These are phyloP conservation scores for Mikania micrantha DNA, from an alignment of 129 eudicot genomes.

Conservation along the genomic window DNA sequence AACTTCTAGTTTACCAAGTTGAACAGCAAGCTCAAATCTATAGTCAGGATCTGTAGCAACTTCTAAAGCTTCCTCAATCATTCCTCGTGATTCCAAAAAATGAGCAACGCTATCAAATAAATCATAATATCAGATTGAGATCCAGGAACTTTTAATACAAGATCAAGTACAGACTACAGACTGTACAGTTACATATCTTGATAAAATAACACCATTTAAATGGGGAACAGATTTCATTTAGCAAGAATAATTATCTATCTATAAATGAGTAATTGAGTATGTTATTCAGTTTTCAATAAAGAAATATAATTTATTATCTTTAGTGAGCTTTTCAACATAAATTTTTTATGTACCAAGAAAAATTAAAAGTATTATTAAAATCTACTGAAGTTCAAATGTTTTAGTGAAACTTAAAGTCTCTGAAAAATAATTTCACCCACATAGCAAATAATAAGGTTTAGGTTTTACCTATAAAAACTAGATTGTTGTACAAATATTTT, in stretches of 20 bases:
- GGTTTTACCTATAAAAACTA: background rate
- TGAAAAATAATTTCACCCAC: background rate
- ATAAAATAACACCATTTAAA: background rate
- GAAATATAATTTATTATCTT: background rate
- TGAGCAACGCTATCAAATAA: slow-evolving; percentile 61
- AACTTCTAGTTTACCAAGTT: slow-evolving; percentile 71
- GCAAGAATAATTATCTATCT: background rate
- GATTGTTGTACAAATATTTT: background rate
- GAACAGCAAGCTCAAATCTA: slow-evolving; percentile 88
- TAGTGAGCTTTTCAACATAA: background rate
- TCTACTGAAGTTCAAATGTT: background rate
- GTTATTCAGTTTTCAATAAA: background rate
- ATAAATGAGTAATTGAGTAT: background rate
- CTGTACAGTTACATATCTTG: background rate
- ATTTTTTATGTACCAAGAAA: background rate
- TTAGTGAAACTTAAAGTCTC: background rate
- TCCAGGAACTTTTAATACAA: background rate
- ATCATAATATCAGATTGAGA: slow-evolving; percentile 1
- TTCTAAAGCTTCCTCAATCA: slow-evolving; percentile 83
- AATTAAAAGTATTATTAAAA: background rate
- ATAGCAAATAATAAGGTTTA: background rate
- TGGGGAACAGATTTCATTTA: background rate
- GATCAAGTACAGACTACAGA: too few species aligned
- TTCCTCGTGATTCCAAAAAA: slow-evolving; percentile 92
- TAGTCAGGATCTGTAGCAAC: slow-evolving; percentile 95